A percentile compares a stretch with the other conserved stretches of the same genome.
Evolutionary conservation across 345 rosid species (phyloP).

Genomic region (Acer yangbiense): DNA sequence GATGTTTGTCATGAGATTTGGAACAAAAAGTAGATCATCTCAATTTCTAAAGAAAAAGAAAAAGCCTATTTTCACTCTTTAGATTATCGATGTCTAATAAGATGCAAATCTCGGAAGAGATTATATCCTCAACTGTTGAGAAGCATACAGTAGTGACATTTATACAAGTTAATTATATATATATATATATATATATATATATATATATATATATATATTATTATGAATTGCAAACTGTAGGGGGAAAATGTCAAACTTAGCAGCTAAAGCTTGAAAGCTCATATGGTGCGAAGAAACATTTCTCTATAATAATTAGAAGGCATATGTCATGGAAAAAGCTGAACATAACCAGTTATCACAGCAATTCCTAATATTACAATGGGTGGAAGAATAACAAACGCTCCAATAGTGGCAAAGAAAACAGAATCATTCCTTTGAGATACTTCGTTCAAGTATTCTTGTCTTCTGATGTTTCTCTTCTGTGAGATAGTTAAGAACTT

Average conservation of each 20-base stretch:
- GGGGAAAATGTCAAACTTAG: not conserved
- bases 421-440: conserved; percentile 85
- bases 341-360: conserved; percentile 79
- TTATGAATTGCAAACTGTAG: not conserved
- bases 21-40: conserved; percentile 6
- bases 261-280: not conserved
- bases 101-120: not conserved
- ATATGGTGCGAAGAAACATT: not conserved
- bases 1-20: not conserved
- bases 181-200: not conserved
- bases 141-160: not conserved
- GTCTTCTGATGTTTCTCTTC: conserved; percentile 92
- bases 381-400: conserved; percentile 84
- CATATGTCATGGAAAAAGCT: conserved; percentile 71
- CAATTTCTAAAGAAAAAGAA: not conserved
- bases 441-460: conserved; percentile 72
- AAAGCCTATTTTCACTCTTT: not conserved
- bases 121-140: not conserved
- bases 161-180: not conserved
- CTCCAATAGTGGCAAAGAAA: conserved; percentile 90
- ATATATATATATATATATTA: not conserved
- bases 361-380: conserved; percentile 71
- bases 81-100: too few relatives aligned
- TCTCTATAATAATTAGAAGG: not conserved
- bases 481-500: conserved; percentile 78